Percentiles rank a stretch among this genome's conserved stretches.
phyloP scores from a whole-genome alignment of 148 eudicot genomes.

The Suaeda aralocaspica region DNA sequence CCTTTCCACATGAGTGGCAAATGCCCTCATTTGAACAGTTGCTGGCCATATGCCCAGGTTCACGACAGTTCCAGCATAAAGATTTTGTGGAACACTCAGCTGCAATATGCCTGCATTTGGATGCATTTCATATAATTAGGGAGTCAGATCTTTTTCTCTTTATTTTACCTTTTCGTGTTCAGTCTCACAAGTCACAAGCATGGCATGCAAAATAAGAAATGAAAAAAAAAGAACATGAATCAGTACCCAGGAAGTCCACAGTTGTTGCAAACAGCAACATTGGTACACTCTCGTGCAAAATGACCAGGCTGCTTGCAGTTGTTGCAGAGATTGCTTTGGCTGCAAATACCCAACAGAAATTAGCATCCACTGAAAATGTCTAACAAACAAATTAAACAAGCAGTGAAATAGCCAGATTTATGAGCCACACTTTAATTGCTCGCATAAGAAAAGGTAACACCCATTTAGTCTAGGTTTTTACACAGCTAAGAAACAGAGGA shows the following conservation, averaged over 20 bases:
- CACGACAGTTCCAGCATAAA: slow-evolving; percentile 94
- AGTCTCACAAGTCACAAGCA: background rate
- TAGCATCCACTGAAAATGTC: background rate
- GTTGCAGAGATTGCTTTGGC: slow-evolving; percentile 46
- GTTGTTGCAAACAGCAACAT: slow-evolving; percentile 52
- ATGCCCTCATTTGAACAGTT: slow-evolving; percentile 88
- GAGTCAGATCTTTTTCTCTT: background rate
- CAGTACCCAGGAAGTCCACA: slow-evolving; percentile 56
- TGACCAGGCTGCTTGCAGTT: slow-evolving; percentile 55
- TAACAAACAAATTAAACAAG: background rate
- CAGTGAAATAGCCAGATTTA: too few relatives aligned
- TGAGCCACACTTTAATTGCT: background rate
- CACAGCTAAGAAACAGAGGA: background rate
- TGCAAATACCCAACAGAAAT: slow-evolving; percentile 12
- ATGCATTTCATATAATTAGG: background rate
- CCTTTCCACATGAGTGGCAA: slow-evolving; percentile 96
- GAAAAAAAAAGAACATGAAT: background rate
- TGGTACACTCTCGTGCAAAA: slow-evolving; percentile 51
- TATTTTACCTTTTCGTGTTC: background rate
- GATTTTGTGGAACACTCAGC: slow-evolving; percentile 84
- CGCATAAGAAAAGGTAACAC: background rate
- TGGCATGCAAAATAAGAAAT: background rate
- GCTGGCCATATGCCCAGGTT: slow-evolving; percentile 88
- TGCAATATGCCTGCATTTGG: slow-evolving; percentile 73
- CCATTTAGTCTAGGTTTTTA: too few relatives aligned